Evolutionary conservation across 108 stramenopile genomes (phyloP), one percentile per base, ranked within the genome.

Genomic region (Cyclotella choctawhatcheeana): DNA sequence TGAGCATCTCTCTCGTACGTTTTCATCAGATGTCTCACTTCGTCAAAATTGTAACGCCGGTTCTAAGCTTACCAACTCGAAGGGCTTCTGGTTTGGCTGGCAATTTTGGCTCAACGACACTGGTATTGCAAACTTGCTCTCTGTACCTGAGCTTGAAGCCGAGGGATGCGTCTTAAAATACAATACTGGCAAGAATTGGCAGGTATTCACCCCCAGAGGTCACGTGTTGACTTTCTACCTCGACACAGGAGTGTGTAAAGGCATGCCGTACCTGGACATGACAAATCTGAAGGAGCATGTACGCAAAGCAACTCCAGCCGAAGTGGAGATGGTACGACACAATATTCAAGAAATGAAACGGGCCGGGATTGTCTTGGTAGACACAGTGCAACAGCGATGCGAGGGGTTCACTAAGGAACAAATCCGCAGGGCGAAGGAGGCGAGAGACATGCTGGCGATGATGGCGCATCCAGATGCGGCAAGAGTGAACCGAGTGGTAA

Each of bases 391-490:
- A 18, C 24, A 47, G 17, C 48, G 60, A 5, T 31, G n/a, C 18
- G 30, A 60, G 7, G 58, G 69, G 0, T 60, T 48, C 47, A 70
- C 69, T 17, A 50, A 45, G 58, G 34, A 40, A 6, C 35, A 67
- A 53, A 51, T 67, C 2, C 2, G 37, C 3, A 53, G 37, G 33
- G 66, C 66, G 2, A n/a, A 3, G 1, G 2, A 0, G 18, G 66
- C 66, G 0, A 16, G 52, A 12, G 21, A 53, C 21, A 32, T 34
- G 0, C 35, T 43, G 16, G 55, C 26, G 5, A 69, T 44, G 54
- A 13, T 69, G 0, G 68, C 35, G n/a, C 25, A 45, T 44, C 68
- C 54, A 3, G 30, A 53, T 27, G 68, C 45, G 10, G 35, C 7
- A 5, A 27, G 50, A 0, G 44, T 71, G 27, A 67, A 59, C 0